Base-by-base conservation (phyloP, 176 grass and related monocot genomes). In the Neostapfia colusana region DNA sequence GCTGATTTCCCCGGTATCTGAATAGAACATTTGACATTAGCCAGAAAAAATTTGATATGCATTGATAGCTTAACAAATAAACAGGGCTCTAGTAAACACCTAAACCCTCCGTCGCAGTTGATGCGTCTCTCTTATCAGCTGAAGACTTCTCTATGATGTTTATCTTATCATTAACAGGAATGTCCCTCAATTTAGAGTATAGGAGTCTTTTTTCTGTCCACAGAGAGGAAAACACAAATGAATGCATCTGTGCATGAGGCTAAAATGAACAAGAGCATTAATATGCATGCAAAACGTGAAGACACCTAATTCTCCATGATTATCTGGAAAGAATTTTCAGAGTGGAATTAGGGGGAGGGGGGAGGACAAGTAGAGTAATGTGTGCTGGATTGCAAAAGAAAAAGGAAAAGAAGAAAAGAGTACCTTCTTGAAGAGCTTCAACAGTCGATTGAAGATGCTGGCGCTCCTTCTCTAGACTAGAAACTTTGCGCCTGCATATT, bases 381-480 rank as follows among this genome's bases (percentile, higher is more conserved):
- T 14, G 23, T 71, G 65, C 54, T 18, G 31, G 66, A n/a, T 61
- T 55, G 51, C 12, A 79, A 75, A 41, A 74, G 50, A 26, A 20
- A 23, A n/a, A 14, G 2, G 4, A 45, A 3, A 45, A 50, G 28
- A 79, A 62, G 14, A 34, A 21, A 21, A 54, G 1, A 54, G 20
- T 76, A 95, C 96, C 96, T 99, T 99, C 96, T 90, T 95, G 92
- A 68, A 99, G 79, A 84, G 92, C 96, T 77, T 93, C 87, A 59
- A 95, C 82, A 49, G 92, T 90, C 67, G 89, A 99, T 66, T 99
- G 92, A 67, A 99, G 93, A 95, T 99, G 91, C 25, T 99, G 92
- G 41, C 81, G 85, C 68, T 99, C 96, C 87, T 92, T 99, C 79
- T 95, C 92, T 54, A 99, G 65, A 83, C 88, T 79, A 42, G 92